Conservation (phyloP, 371 early-diverging fungal genomes). For the Mortierella sp. region DNA sequence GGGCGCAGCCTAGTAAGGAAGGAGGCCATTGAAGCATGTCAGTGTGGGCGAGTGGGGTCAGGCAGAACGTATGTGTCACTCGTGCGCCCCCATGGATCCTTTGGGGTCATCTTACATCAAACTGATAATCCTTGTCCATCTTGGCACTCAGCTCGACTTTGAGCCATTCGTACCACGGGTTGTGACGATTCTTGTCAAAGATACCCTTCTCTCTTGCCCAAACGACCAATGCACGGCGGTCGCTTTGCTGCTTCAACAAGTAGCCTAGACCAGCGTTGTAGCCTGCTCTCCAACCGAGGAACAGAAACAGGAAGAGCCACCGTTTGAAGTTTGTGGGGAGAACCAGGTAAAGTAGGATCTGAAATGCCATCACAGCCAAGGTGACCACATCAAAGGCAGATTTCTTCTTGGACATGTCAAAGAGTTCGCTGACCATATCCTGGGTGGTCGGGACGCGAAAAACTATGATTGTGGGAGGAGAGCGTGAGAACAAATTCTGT, state of each 20-base stretch:
- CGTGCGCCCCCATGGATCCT: too few relatives aligned
- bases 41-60: too few relatives aligned
- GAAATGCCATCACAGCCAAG: conserved; percentile 70
- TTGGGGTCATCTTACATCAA: conserved; percentile 68
- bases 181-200: conserved; percentile 63
- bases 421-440: conserved; percentile 79
- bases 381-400: conserved; percentile 82
- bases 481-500: too few relatives aligned
- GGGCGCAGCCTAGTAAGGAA: conserved; percentile 68
- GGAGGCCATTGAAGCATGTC: neutral
- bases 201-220: conserved; percentile 69
- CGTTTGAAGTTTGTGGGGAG: conserved; percentile 63
- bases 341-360: conserved; percentile 72
- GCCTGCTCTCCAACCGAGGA: conserved; percentile 86
- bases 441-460: conserved; percentile 80
- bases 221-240: conserved; percentile 74
- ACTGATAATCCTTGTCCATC: conserved; percentile 89
- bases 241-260: conserved; percentile 84
- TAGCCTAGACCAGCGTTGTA: conserved; percentile 91
- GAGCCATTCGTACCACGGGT: conserved; percentile 67
- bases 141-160: conserved; percentile 79
- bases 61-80: too few relatives aligned
- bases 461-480: too few relatives aligned
- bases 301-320: conserved; percentile 71
- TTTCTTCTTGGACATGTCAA: conserved; percentile 72